Conservation (phyloP, 2,329 filamentous ascomycete genomes). For the Diaporthe batatas region DNA sequence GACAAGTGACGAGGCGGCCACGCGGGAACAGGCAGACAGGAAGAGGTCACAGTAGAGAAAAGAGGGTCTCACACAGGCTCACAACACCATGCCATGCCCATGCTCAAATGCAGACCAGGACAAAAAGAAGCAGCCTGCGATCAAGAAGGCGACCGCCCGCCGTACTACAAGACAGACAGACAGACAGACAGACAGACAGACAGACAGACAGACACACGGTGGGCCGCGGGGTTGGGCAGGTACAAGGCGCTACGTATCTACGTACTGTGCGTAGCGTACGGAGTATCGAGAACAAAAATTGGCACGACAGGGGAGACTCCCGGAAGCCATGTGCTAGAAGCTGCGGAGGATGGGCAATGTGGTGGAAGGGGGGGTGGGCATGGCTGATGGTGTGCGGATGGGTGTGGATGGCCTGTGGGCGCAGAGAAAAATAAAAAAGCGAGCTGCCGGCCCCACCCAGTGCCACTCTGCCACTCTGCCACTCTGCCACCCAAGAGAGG, state of each 20-base stretch:
- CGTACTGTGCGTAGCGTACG: conserved; percentile 21
- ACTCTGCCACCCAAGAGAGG: neutral
- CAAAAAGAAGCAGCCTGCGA: neutral
- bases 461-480: too few relatives aligned
- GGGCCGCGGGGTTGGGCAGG: conserved; percentile 21
- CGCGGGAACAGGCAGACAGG: conserved; percentile 31
- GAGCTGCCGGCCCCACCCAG: conserved; percentile 26
- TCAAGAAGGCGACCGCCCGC: neutral
- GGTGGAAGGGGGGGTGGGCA: conserved; percentile 33
- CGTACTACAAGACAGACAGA: neutral
- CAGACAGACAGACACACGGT: neutral
- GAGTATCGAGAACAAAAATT: conserved; percentile 38
- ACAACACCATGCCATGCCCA: conserved; percentile 24
- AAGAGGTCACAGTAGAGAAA: too few relatives aligned
- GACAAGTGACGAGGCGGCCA: conserved; percentile 35
- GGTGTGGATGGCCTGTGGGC: neutral
- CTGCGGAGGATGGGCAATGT: conserved; percentile 38
- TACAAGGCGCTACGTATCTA: neutral
- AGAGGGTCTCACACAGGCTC: conserved; percentile 20
- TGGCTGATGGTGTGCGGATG: conserved; percentile 20
- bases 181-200: too few relatives aligned
- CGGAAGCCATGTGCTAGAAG: conserved; percentile 43
- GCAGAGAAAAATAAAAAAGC: conserved; percentile 29
- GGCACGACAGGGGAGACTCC: conserved; percentile 42
- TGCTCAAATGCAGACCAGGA: conserved; percentile 20